Conservation (phyloP, 2,329 filamentous ascomycete species). For the Metarhizium guizhouense region DNA sequence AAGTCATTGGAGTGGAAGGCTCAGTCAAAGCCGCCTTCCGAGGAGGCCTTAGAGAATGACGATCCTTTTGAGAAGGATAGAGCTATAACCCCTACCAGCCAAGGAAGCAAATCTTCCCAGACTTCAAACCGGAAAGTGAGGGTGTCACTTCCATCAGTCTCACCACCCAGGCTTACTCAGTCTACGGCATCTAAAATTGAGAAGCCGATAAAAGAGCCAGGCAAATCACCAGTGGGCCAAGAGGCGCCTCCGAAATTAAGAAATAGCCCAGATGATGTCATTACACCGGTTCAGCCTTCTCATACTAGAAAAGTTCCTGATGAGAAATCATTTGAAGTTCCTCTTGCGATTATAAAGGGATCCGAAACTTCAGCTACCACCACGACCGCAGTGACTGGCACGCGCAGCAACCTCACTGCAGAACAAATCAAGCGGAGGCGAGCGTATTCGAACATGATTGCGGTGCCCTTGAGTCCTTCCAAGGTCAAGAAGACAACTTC, state of each 20-base stretch:
- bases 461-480: constrained; percentile 21
- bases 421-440: constrained; percentile 21
- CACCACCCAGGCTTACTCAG: not conserved
- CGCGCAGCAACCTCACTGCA: constrained; percentile 19
- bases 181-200: not conserved
- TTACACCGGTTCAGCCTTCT: not conserved
- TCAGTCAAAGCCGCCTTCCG: constrained; percentile 21
- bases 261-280: not conserved
- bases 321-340: not conserved
- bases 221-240: not conserved
- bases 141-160: constrained; percentile 12
- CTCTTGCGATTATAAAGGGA: not conserved
- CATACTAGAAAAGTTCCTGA: not conserved
- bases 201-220: not conserved
- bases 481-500: constrained; percentile 2
- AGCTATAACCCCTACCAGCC: constrained; percentile 5
- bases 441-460: constrained; percentile 24
- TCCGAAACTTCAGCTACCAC: not conserved
- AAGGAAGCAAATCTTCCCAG: constrained; percentile 1
- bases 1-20: constrained; percentile 5
- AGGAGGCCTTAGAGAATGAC: constrained; percentile 14
- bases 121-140: constrained; percentile 9
- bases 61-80: not conserved
- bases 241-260: not conserved
- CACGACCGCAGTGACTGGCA: not conserved